phyloP scores from a whole-genome alignment of 176 grass and related monocot species.

The Secale cereale region DNA sequence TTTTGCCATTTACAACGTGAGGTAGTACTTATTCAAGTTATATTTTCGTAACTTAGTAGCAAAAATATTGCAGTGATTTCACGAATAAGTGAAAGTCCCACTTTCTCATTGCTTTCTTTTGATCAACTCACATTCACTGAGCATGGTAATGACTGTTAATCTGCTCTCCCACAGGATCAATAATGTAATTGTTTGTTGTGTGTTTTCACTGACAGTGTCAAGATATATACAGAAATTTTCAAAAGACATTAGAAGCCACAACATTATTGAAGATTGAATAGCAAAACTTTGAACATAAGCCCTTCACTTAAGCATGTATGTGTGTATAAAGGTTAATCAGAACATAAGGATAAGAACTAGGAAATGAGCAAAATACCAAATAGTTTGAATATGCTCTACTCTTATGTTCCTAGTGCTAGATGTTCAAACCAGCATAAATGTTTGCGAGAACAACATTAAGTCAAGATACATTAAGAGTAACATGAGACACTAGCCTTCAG shows the following conservation, averaged over 20 bases:
- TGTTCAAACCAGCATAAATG: conserved; percentile 6
- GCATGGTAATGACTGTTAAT: background rate
- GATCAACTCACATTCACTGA: background rate
- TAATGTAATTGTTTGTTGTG: background rate
- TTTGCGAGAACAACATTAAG: background rate
- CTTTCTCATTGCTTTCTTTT: background rate
- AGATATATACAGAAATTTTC: conserved; percentile 7
- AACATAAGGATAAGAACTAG: background rate
- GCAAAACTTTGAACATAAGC: background rate
- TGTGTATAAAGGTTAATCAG: background rate
- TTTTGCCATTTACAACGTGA: background rate
- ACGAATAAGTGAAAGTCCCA: background rate
- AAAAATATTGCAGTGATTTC: background rate
- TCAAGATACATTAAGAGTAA: background rate
- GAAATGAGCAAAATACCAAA: background rate
- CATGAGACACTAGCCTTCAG: background rate
- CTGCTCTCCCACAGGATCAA: background rate
- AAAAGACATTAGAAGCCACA: background rate
- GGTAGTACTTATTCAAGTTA: background rate
- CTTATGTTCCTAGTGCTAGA: background rate
- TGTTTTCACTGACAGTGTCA: conserved; percentile 5
- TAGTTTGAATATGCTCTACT: background rate
- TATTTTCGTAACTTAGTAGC: background rate
- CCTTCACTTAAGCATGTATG: background rate
- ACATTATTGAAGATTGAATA: background rate